Percentiles rank a stretch among this genome's conserved stretches.
These are phyloP conservation scores for Sparassis latifolia DNA, from an alignment of 1,284 basidiomycete genomes.

Conservation along the genomic window DNA sequence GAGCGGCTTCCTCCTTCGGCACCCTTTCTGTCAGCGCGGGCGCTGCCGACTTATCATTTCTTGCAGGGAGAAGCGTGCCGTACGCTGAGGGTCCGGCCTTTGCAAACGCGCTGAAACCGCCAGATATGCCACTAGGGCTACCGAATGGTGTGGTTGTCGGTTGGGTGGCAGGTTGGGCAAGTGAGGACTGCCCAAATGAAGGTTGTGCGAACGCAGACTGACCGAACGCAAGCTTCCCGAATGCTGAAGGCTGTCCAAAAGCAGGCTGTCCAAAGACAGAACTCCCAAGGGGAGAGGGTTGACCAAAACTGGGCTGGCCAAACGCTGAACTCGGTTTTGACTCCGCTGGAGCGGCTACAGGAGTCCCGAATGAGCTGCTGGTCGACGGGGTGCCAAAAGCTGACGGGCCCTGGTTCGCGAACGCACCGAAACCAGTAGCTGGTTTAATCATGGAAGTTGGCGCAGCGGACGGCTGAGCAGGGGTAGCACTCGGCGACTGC, in stretches of 20 bases:
- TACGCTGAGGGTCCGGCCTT: constrained; percentile 21
- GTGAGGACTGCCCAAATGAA: constrained; percentile 29
- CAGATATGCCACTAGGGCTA: constrained; percentile 2
- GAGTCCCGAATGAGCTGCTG: too few relatives aligned
- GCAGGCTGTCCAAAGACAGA: constrained; percentile 23
- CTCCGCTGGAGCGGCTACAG: background rate
- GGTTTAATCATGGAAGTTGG: constrained; percentile 28
- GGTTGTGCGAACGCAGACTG: constrained; percentile 26
- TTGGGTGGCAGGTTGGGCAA: constrained; percentile 25
- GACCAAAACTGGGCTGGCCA: constrained; percentile 30
- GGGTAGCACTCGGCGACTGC: background rate
- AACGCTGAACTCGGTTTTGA: constrained; percentile 27
- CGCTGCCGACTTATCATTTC: background rate
- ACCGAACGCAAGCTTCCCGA: constrained; percentile 25
- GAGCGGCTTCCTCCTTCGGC: too few relatives aligned
- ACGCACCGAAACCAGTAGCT: constrained; percentile 35
- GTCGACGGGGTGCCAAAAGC: constrained; percentile 11
- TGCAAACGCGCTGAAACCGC: constrained; percentile 25
- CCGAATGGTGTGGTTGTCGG: background rate
- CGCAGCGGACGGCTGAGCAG: background rate
- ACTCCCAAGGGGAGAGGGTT: constrained; percentile 11
- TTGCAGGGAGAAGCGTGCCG: background rate
- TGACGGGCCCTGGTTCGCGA: constrained; percentile 20
- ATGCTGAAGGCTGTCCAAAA: constrained; percentile 23
- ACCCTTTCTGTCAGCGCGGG: too few relatives aligned